Evolutionary conservation across 106 monocot species (phyloP).

Genomic region (Dactylorhiza incarnata): DNA sequence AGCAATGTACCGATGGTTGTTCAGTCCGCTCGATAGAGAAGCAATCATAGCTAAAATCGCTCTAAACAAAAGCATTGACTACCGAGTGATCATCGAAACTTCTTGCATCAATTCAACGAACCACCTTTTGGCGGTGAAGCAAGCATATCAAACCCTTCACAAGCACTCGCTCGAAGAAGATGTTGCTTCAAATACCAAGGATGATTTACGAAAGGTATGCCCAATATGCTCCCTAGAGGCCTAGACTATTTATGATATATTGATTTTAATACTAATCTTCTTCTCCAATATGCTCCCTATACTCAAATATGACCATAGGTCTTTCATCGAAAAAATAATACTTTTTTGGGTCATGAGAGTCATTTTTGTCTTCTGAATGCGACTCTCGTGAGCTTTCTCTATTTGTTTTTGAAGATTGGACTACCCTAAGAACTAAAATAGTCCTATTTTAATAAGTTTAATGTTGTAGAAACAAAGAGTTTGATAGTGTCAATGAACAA

Average conservation of each 20-base stretch:
- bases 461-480: too few relatives aligned
- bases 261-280: too few relatives aligned
- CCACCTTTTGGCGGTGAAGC: conserved; percentile 52
- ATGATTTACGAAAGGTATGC: conserved; percentile 42
- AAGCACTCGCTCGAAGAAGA: conserved; percentile 66
- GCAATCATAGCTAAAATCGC: conserved; percentile 59
- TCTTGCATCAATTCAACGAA: conserved; percentile 43
- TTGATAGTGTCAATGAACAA: neutral
- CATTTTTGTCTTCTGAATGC: neutral
- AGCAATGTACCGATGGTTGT: conserved; percentile 87
- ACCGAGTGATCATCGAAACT: conserved; percentile 46
- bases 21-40: conserved; percentile 62
- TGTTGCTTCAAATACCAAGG: conserved; percentile 31
- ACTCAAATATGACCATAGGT: too few relatives aligned
- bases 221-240: too few relatives aligned
- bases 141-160: conserved; percentile 43
- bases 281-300: too few relatives aligned
- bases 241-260: too few relatives aligned
- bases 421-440: too few relatives aligned
- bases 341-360: neutral
- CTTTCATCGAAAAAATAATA: too few relatives aligned
- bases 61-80: conserved; percentile 28
- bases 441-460: too few relatives aligned
- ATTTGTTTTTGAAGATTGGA: too few relatives aligned
- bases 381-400: neutral